Percentiles rank a stretch among this genome's conserved stretches.
Evolutionary conservation across 176 grass and related monocot species (phyloP).

Genomic region (Elaeis guineensis): DNA sequence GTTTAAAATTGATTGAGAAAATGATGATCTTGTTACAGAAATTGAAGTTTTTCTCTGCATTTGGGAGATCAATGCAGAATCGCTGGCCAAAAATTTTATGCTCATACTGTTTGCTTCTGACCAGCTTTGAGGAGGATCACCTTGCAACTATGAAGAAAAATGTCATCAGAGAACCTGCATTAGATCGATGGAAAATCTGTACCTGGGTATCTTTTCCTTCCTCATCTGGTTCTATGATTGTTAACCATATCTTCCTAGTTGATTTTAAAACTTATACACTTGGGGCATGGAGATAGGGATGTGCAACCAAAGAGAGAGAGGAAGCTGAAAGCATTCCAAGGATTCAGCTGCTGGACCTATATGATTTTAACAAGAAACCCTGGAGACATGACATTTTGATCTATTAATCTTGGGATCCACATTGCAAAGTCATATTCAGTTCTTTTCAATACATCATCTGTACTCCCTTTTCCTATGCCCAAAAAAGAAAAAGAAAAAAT

Average conservation of each 20-base stretch:
- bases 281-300: slow-evolving; percentile 66
- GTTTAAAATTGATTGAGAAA: no score
- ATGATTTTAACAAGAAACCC: slow-evolving; percentile 59
- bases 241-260: neutral
- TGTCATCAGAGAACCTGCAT: slow-evolving; percentile 68
- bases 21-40: no score
- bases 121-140: slow-evolving; percentile 70
- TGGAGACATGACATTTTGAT: no score
- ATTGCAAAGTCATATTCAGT: no score
- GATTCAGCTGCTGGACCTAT: slow-evolving; percentile 65
- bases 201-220: slow-evolving; percentile 44
- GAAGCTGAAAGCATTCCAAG: slow-evolving; percentile 42
- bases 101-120: slow-evolving; percentile 4
- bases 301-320: slow-evolving; percentile 49
- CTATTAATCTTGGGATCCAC: no score
- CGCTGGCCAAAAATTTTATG: no score
- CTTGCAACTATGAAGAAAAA: slow-evolving; percentile 76
- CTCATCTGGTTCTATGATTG: neutral
- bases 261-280: neutral
- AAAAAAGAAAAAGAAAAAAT: no score
- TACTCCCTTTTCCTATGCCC: no score
- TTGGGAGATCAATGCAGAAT: no score
- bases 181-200: slow-evolving; percentile 64
- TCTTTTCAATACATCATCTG: no score
- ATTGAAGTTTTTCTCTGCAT: no score